Evolutionary conservation across 305 asterid genomes (phyloP).

Genomic region (Coffea humblotiana): DNA sequence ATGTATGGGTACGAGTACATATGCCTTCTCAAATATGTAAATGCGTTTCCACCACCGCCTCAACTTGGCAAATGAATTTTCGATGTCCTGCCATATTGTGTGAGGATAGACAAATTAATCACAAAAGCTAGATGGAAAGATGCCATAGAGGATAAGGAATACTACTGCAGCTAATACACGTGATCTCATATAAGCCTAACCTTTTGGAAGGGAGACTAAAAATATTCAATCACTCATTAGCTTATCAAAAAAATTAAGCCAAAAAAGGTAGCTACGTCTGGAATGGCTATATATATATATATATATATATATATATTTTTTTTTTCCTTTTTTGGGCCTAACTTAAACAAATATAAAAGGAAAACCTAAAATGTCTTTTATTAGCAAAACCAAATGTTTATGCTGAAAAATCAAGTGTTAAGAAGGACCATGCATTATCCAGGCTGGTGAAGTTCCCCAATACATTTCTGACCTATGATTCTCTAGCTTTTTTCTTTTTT

Average conservation of each 20-base stretch:
- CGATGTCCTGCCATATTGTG: slow-evolving; percentile 52
- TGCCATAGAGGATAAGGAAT: background rate
- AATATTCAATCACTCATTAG: background rate
- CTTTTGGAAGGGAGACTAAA: background rate
- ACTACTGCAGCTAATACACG: background rate
- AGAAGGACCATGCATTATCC: background rate
- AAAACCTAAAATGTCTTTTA: background rate
- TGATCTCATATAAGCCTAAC: background rate
- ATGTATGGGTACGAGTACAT: slow-evolving; percentile 82
- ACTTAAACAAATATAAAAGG: no score
- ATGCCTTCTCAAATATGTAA: slow-evolving; percentile 83
- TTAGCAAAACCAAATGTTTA: background rate
- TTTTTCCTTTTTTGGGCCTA: background rate
- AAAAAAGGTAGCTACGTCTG: background rate
- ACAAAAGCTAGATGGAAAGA: background rate
- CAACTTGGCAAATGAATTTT: slow-evolving; percentile 65
- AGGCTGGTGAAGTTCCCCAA: slow-evolving; percentile 3
- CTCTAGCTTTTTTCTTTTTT: background rate
- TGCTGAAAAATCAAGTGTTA: background rate
- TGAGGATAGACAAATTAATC: slow-evolving; percentile 1
- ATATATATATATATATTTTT: no score
- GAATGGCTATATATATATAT: background rate
- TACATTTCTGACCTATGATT: no score
- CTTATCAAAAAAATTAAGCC: background rate
- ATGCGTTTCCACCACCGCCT: slow-evolving; percentile 99